Evolutionary conservation across 2,329 filamentous ascomycete genomes (phyloP).

Genomic region (Orbilia brochopaga): DNA sequence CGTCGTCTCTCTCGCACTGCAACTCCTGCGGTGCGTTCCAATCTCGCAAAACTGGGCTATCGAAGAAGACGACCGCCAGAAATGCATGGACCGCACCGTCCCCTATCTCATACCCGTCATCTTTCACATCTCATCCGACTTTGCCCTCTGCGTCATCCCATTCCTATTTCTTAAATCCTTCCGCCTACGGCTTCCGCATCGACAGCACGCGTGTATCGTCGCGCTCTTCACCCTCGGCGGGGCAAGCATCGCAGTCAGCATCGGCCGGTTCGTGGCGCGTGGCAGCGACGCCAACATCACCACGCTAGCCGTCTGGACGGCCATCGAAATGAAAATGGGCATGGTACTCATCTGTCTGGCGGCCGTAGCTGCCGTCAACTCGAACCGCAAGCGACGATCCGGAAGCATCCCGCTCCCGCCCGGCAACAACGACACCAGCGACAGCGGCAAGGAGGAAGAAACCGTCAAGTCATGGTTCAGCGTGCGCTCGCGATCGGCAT

Average conservation of each 20-base stretch:
- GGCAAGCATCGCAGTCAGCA: slow-evolving; percentile 29
- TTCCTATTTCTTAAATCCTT: slow-evolving; percentile 33
- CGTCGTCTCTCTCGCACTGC: slow-evolving; percentile 29
- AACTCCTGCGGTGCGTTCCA: slow-evolving; percentile 36
- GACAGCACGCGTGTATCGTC: slow-evolving; percentile 21
- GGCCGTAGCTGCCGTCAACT: slow-evolving; percentile 17
- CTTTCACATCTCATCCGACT: slow-evolving; percentile 46
- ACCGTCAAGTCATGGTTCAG: slow-evolving; percentile 39
- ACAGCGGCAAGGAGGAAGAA: slow-evolving; percentile 31
- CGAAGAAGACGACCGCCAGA: neutral
- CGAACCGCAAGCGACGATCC: slow-evolving; percentile 11
- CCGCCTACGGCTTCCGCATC: slow-evolving; percentile 12
- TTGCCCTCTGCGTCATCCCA: slow-evolving; percentile 35
- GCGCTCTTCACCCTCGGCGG: slow-evolving; percentile 29
- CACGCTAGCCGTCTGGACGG: slow-evolving; percentile 40
- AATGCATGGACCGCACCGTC: slow-evolving; percentile 9
- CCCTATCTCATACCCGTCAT: slow-evolving; percentile 25
- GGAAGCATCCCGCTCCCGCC: slow-evolving; percentile 22
- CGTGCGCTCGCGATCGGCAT: slow-evolving; percentile 23
- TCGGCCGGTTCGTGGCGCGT: slow-evolving; percentile 34
- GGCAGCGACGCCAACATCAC: slow-evolving; percentile 13
- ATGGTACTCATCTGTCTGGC: slow-evolving; percentile 37
- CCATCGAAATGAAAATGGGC: slow-evolving; percentile 35
- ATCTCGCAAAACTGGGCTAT: slow-evolving; percentile 29
- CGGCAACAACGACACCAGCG: slow-evolving; percentile 16